phyloP scores from a whole-genome alignment of 2,329 filamentous ascomycete genomes.

The Claviceps sp. region DNA sequence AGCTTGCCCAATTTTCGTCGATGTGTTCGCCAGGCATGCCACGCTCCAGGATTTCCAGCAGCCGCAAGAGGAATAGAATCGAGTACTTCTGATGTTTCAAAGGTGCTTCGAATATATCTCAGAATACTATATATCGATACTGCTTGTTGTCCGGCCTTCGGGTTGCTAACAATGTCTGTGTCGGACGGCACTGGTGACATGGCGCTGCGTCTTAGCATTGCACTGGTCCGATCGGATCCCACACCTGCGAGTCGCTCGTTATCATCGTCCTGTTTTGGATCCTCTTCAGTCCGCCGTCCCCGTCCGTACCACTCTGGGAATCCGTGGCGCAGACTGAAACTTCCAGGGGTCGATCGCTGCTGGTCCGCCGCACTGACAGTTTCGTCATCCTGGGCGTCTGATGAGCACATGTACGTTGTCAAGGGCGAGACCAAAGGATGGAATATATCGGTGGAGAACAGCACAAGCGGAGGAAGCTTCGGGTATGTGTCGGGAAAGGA shows the following conservation, averaged over 20 bases:
- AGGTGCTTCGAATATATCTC: constrained; percentile 68
- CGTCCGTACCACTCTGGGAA: constrained; percentile 84
- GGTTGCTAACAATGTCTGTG: constrained; percentile 22
- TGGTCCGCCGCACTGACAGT: constrained; percentile 75
- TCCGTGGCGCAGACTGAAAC: constrained; percentile 80
- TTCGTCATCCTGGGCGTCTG: constrained; percentile 58
- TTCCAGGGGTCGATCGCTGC: constrained; percentile 72
- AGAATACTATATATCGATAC: constrained; percentile 55
- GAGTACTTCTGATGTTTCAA: constrained; percentile 63
- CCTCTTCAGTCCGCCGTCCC: constrained; percentile 27
- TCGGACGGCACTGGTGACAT: constrained; percentile 18
- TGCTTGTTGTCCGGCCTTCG: constrained; percentile 26
- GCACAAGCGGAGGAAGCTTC: constrained; percentile 65
- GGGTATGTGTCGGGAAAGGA: constrained; percentile 77
- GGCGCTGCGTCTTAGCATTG: constrained; percentile 9
- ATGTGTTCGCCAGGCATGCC: constrained; percentile 82
- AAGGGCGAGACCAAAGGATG: constrained; percentile 85
- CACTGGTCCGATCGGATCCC: constrained; percentile 12
- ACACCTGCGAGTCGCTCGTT: constrained; percentile 18
- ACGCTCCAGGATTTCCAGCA: constrained; percentile 81
- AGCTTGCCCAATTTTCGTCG: constrained; percentile 26
- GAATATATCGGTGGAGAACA: constrained; percentile 86
- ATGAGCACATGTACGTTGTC: constrained; percentile 89
- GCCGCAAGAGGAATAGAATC: constrained; percentile 69
- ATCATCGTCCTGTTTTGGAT: constrained; percentile 28